Conservation (phyloP, 345 rosid species). For the Euphorbia lathyris region DNA sequence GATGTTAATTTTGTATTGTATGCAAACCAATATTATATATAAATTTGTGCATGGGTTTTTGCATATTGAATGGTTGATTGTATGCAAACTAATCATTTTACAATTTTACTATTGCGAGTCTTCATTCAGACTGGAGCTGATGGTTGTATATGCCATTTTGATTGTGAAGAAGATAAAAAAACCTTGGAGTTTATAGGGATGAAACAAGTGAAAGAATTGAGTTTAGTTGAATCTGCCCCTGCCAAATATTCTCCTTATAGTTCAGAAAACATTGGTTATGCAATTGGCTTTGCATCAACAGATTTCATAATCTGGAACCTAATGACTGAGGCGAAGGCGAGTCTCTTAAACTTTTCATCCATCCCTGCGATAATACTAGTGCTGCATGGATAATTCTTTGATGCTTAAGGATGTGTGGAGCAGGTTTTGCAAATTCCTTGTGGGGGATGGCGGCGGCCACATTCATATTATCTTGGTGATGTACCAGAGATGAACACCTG, state of each 20-base stretch:
- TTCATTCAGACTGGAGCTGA: conserved; percentile 83
- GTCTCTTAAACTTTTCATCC: conserved; percentile 7
- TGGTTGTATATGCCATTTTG: conserved; percentile 92
- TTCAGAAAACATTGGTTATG: conserved; percentile 53
- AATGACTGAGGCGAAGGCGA: conserved; percentile 70
- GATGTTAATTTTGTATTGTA: background rate
- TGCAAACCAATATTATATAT: background rate
- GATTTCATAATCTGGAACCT: conserved; percentile 87
- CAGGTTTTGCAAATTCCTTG: conserved; percentile 93
- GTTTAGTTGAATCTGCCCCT: conserved; percentile 63
- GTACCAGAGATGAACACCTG: conserved; percentile 66
- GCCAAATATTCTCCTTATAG: conserved; percentile 32
- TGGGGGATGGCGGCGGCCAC: conserved; percentile 99
- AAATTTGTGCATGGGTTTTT: background rate
- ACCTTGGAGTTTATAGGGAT: conserved; percentile 77
- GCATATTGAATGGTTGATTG: background rate
- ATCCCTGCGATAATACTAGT: background rate
- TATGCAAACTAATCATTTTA: background rate
- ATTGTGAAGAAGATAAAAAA: conserved; percentile 54
- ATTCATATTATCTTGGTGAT: conserved; percentile 76
- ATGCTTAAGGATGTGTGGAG: conserved; percentile 29
- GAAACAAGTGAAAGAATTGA: conserved; percentile 90
- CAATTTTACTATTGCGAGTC: conserved; percentile 18
- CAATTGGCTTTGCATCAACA: conserved; percentile 85
- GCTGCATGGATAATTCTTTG: conserved; percentile 14